phyloP scores from a whole-genome alignment of 805 yeast species.

The Middelhovenomyces tepae region DNA sequence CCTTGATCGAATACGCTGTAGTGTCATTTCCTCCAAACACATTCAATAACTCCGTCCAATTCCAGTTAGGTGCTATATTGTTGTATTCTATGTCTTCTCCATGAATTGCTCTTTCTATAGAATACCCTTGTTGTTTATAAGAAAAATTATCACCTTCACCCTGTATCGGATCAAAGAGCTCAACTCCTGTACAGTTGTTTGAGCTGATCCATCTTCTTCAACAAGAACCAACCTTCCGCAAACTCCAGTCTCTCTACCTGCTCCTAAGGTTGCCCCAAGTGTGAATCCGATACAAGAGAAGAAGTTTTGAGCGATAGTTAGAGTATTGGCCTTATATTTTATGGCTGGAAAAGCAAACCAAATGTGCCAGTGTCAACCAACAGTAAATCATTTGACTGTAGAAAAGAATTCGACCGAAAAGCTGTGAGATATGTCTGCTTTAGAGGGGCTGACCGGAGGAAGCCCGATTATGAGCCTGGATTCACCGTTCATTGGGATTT shows the following conservation, averaged over 20 bases:
- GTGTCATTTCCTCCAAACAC: constrained; percentile 36
- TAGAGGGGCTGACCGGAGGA: too few species aligned
- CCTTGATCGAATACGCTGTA: constrained; percentile 23
- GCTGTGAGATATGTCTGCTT: too few species aligned
- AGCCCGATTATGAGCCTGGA: too few species aligned
- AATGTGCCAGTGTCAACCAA: too few species aligned
- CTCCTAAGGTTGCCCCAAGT: constrained; percentile 79
- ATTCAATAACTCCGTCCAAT: constrained; percentile 62
- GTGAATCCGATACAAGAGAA: constrained; percentile 87
- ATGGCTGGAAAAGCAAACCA: too few species aligned
- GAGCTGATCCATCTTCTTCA: constrained; percentile 93
- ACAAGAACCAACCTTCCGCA: constrained; percentile 64
- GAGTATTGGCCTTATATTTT: too few species aligned
- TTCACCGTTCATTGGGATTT: too few species aligned
- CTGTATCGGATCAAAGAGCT: constrained; percentile 52
- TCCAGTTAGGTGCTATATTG: constrained; percentile 75
- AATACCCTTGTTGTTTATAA: constrained; percentile 83
- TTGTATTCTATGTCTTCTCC: constrained; percentile 73
- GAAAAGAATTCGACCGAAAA: too few species aligned
- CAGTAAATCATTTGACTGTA: too few species aligned
- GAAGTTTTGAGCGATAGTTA: constrained; percentile 62
- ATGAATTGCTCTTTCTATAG: constrained; percentile 78
- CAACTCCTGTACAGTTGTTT: constrained; percentile 85
- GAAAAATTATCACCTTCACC: constrained; percentile 58
- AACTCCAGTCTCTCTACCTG: too few species aligned